Conservation (phyloP, 164 flowering plant species). For the Platanus orientalis region DNA sequence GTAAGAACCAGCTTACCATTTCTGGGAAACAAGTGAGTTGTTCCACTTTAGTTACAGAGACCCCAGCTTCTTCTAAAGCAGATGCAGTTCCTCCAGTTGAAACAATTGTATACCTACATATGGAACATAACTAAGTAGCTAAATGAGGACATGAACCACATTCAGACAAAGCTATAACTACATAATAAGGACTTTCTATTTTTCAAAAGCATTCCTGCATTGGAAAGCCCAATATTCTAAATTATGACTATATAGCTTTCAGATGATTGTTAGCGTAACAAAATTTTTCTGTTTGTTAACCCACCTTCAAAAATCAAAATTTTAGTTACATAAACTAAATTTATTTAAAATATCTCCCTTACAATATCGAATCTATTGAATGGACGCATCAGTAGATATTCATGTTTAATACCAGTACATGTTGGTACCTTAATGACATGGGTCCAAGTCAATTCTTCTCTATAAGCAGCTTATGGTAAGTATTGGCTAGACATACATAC, state of each 20-base stretch:
- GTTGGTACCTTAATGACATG: not conserved
- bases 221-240: not conserved
- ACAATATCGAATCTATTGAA: not conserved
- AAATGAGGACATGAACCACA: not conserved
- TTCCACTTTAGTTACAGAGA: conserved; percentile 90
- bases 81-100: conserved; percentile 99
- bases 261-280: not conserved
- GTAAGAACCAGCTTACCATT: conserved; percentile 52
- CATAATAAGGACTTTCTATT: not conserved
- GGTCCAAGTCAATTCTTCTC: not conserved
- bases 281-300: too few species aligned
- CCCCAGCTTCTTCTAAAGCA: conserved; percentile 70
- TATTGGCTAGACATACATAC: not conserved
- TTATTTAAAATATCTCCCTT: not conserved
- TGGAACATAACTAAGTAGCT: not conserved
- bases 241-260: not conserved
- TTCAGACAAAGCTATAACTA: not conserved
- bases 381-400: not conserved
- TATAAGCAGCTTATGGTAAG: not conserved
- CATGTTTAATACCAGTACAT: not conserved
- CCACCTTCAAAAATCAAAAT: too few species aligned
- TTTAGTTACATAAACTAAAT: not conserved
- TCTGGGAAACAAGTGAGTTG: conserved; percentile 87
- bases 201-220: not conserved
- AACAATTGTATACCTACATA: conserved; percentile 70